Percentiles rank a stretch among this genome's conserved stretches.
These are phyloP conservation scores for Populus trichocarpa DNA, from an alignment of 441 rosid species.

Conservation along the genomic window DNA sequence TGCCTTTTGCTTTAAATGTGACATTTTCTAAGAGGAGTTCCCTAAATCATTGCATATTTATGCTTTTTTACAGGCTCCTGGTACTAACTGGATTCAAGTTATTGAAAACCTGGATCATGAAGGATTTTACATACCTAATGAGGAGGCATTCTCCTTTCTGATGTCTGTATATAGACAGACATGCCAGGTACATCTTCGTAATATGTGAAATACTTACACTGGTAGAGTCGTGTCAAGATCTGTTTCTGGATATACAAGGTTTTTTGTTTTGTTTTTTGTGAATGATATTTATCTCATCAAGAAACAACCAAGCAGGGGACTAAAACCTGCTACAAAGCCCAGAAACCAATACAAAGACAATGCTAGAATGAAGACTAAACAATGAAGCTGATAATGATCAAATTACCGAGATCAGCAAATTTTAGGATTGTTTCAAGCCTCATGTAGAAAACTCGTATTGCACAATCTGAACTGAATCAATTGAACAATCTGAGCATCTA, in stretches of 20 bases:
- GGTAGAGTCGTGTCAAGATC: not conserved
- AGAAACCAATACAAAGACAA: not conserved
- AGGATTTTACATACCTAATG: slow-evolving; percentile 80
- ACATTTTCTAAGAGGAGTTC: not conserved
- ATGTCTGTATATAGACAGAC: slow-evolving; percentile 78
- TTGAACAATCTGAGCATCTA: not conserved
- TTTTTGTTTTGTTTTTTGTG: slow-evolving; percentile 7
- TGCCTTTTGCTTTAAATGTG: slow-evolving; percentile 3
- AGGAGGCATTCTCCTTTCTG: slow-evolving; percentile 83
- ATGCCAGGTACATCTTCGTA: slow-evolving; percentile 57
- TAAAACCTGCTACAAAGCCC: not conserved
- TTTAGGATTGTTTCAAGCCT: not conserved
- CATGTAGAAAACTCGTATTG: not conserved
- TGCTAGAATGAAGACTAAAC: not conserved
- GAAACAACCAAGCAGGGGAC: not conserved
- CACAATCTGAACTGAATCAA: not conserved
- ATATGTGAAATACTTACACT: slow-evolving; percentile 1
- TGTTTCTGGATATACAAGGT: not conserved
- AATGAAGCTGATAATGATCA: not conserved
- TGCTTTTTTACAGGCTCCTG: slow-evolving; percentile 68
- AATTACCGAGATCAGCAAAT: not conserved
- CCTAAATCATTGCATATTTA: not conserved
- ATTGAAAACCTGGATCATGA: slow-evolving; percentile 86
- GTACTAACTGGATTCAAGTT: slow-evolving; percentile 73
- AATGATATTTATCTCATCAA: not conserved